phyloP scores from a whole-genome alignment of 148 eudicot species.

The Chenopodium album region DNA sequence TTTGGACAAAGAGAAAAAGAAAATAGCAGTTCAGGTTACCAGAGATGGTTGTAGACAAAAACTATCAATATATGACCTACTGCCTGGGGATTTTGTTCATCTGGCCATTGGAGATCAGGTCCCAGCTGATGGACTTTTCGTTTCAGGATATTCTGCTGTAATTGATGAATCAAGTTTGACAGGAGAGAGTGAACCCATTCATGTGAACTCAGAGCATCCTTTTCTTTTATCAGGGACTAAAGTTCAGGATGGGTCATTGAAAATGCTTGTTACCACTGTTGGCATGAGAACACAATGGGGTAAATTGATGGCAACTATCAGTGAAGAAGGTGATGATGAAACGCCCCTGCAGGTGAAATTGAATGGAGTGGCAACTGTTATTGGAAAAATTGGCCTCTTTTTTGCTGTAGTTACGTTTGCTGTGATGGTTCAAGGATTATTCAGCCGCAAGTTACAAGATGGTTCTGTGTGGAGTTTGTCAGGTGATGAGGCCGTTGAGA shows the following conservation, averaged over 20 bases:
- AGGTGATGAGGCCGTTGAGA: constrained; percentile 64
- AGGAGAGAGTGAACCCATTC: constrained; percentile 79
- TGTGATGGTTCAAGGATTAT: constrained; percentile 64
- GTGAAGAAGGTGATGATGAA: constrained; percentile 91
- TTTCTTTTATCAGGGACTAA: constrained; percentile 86
- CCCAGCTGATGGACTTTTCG: constrained; percentile 81
- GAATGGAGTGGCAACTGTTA: constrained; percentile 85
- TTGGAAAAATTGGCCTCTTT: constrained; percentile 80
- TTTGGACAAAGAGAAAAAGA: constrained; percentile 80
- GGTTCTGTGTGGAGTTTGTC: constrained; percentile 59
- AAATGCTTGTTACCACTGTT: constrained; percentile 81
- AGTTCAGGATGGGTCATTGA: constrained; percentile 82
- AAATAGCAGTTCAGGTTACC: constrained; percentile 70
- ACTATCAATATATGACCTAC: constrained; percentile 67
- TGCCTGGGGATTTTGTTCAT: constrained; percentile 80
- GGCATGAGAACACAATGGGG: constrained; percentile 98
- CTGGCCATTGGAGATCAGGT: constrained; percentile 82
- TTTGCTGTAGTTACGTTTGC: constrained; percentile 79
- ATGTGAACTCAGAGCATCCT: constrained; percentile 50
- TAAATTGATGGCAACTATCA: constrained; percentile 76
- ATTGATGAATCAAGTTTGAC: constrained; percentile 82
- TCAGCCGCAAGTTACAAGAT: constrained; percentile 52
- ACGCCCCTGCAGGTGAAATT: constrained; percentile 85
- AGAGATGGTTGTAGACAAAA: constrained; percentile 74
- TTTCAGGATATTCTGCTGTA: constrained; percentile 67